Evolutionary conservation across 148 eudicot genomes (phyloP), one percentile per base, ranked within the genome.

Genomic region (Rhododendron kiyosumense): DNA sequence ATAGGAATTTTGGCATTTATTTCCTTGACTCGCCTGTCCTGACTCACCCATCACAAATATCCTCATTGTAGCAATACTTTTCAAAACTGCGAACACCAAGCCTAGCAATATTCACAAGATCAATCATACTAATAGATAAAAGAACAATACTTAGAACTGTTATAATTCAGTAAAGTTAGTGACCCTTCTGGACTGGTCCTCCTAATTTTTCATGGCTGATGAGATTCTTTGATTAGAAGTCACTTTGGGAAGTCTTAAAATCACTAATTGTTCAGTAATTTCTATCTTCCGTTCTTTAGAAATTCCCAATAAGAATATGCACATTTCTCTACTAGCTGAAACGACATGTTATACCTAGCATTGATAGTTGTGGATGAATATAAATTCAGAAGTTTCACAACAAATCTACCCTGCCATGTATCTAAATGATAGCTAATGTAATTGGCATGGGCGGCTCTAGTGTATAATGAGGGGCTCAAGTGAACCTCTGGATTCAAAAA

Each of bases 391-490:
- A 80, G 18, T 78, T 18, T 6, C 22, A 43, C n/a, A 45, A 41
- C 48, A 77, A 77, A 59, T 22, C 7, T 43, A 24, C 30, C 51
- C 7, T 24, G 81, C 15, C 24, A 34, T 6, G 73, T n/a, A n/a
- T 65, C 73, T 65, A 65, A 65, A 65, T n/a, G 71, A 26, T 26
- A 65, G 73, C 32, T 65, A 65, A n/a, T 65, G 30, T 65, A 10
- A 65, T 1, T 59, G 65, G 96, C 74, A 84, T 83, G 86, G 85
- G 94, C 98, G 30, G 74, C 32, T 11, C 34, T 26, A 67, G 74
- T 11, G 14, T 26, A 26, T 26, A 26, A 26, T 26, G 74, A 11
- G 74, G 74, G 32, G 32, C 26, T 67, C 32, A 67, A 26, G 15
- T 12, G 34, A 26, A 67, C 32, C 30, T 67, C 26, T 59, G 65